These are phyloP conservation scores for Tulasnella sp. DNA, from an alignment of 768 basidiomycete species.

Conservation along the genomic window DNA sequence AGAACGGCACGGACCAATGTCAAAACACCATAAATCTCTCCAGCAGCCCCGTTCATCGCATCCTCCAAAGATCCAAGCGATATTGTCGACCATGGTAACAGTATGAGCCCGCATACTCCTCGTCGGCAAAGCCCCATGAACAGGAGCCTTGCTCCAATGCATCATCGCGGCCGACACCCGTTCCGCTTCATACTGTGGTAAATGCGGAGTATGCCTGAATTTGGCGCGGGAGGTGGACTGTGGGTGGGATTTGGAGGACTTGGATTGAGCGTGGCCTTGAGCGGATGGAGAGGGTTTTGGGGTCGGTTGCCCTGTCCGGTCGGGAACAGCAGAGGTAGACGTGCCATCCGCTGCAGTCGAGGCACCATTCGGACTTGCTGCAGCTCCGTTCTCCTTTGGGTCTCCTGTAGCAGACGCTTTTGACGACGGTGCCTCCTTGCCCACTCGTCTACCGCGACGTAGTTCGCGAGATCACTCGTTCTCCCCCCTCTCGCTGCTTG, in stretches of 20 bases:
- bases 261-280: not conserved
- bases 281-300: no score
- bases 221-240: not conserved
- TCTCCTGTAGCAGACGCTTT: no score
- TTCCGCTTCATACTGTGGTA: conserved; percentile 34
- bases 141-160: conserved; percentile 83
- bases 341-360: no score
- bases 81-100: conserved; percentile 75
- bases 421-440: no score
- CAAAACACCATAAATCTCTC: conserved; percentile 78
- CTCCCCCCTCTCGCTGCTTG: no score
- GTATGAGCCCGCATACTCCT: conserved; percentile 76
- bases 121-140: conserved; percentile 64
- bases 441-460: no score
- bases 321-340: no score
- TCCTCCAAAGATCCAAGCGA: conserved; percentile 86
- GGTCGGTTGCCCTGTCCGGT: no score
- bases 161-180: conserved; percentile 67
- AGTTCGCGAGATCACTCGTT: no score
- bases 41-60: conserved; percentile 75
- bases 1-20: conserved; percentile 54
- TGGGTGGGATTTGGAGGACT: not conserved
- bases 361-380: no score
- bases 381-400: no score
- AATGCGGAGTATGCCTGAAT: conserved; percentile 30